These are phyloP conservation scores for Urochloa ruziziensis DNA, from an alignment of 176 grass and related monocot genomes.

Conservation along the genomic window DNA sequence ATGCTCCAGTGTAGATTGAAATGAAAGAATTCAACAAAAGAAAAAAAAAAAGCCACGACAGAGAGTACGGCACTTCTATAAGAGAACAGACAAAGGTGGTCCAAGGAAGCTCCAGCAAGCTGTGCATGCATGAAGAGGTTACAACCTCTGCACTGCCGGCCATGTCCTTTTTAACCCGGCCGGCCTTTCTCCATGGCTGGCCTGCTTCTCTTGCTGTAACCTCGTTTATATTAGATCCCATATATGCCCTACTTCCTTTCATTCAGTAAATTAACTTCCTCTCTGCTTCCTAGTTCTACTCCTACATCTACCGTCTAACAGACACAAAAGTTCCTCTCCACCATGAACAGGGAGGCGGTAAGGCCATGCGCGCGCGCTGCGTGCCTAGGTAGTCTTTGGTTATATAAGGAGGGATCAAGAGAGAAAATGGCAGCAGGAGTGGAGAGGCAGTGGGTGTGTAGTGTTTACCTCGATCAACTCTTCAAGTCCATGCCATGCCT, in stretches of 20 bases:
- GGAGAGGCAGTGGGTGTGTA: neutral
- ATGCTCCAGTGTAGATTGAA: neutral
- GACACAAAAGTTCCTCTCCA: neutral
- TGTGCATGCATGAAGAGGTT: conserved; percentile 34
- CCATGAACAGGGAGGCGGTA: neutral
- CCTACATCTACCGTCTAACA: neutral
- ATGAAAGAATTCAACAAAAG: neutral
- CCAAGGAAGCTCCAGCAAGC: conserved; percentile 34
- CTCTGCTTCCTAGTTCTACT: neutral
- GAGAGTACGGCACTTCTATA: conserved; percentile 17
- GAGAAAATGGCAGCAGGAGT: conserved; percentile 19
- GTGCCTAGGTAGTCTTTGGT: neutral
- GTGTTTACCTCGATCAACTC: neutral
- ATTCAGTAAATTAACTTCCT: neutral
- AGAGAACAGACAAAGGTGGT: conserved; percentile 48
- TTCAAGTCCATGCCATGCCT: conserved; percentile 77
- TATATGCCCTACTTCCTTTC: neutral
- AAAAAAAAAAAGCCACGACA: neutral
- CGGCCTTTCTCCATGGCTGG: neutral
- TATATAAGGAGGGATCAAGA: conserved; percentile 37
- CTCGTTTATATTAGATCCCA: neutral
- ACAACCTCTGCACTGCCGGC: conserved; percentile 17
- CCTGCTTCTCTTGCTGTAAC: neutral
- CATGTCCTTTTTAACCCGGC: conserved; percentile 36
- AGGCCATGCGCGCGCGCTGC: neutral